phyloP scores from a whole-genome alignment of 352 stramenopile genomes.

The Globisporangium paroecandrum region DNA sequence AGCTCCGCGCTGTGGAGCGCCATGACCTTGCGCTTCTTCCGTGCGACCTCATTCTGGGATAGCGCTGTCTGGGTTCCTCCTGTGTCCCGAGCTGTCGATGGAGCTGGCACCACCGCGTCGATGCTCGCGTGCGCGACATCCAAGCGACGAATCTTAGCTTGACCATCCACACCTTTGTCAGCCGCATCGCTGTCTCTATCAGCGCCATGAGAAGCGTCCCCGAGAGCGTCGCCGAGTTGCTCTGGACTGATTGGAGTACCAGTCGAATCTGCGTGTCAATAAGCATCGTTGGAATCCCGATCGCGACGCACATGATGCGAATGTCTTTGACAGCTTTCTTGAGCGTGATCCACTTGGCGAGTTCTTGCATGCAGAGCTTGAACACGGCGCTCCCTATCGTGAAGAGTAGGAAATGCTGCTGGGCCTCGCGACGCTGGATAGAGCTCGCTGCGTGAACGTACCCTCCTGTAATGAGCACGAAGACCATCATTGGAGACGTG shows the following conservation, averaged over 20 bases:
- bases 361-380: conserved; percentile 37
- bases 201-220: background rate
- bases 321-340: conserved; percentile 28
- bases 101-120: background rate
- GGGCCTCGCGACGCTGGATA: background rate
- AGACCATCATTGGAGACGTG: background rate
- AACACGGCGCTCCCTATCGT: conserved; percentile 22
- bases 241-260: background rate
- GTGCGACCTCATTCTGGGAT: background rate
- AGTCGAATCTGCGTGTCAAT: conserved; percentile 24
- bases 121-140: background rate
- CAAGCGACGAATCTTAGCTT: background rate
- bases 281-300: conserved; percentile 23
- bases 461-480: background rate
- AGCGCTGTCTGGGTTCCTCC: background rate
- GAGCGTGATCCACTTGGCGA: conserved; percentile 24
- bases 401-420: conserved; percentile 9
- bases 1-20: conserved; percentile 20
- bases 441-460: background rate
- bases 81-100: background rate
- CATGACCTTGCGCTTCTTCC: background rate
- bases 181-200: background rate
- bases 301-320: conserved; percentile 33
- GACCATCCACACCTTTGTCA: background rate
- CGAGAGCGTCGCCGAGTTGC: background rate